phyloP scores from a whole-genome alignment of 495 filamentous ascomycete genomes.

The Lophiostoma macrostomum region DNA sequence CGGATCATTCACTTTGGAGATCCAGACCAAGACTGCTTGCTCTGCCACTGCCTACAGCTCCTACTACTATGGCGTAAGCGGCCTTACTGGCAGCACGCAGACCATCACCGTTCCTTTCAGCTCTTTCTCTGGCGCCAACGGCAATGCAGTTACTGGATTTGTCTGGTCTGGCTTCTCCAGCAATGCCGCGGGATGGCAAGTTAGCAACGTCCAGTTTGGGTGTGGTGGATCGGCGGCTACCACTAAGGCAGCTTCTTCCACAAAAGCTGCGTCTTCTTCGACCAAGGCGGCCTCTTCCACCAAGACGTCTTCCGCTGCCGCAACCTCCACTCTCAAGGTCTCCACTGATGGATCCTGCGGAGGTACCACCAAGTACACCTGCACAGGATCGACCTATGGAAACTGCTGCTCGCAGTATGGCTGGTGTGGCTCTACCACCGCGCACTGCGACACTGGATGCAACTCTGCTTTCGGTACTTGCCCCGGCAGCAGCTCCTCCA shows the following conservation, averaged over 20 bases:
- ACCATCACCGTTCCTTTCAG: slow-evolving; percentile 53
- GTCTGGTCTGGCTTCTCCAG: slow-evolving; percentile 52
- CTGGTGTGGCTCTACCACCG: not conserved
- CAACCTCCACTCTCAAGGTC: not conserved
- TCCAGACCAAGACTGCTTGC: slow-evolving; percentile 53
- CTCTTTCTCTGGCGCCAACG: slow-evolving; percentile 51
- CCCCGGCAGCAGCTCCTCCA: not conserved
- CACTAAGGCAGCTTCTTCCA: not conserved
- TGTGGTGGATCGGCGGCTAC: slow-evolving; percentile 39
- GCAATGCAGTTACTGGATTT: slow-evolving; percentile 50
- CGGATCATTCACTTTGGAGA: slow-evolving; percentile 50
- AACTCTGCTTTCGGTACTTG: not conserved
- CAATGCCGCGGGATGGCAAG: slow-evolving; percentile 46
- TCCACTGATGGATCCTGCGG: not conserved
- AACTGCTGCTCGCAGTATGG: slow-evolving; percentile 1
- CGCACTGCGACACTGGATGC: not conserved
- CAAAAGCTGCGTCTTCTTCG: slow-evolving; percentile 12
- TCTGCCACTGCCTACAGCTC: slow-evolving; percentile 46
- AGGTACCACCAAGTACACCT: slow-evolving; percentile 3
- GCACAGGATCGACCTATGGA: slow-evolving; percentile 9
- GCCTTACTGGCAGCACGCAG: slow-evolving; percentile 52
- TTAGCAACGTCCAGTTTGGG: slow-evolving; percentile 52
- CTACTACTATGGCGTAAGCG: slow-evolving; percentile 45
- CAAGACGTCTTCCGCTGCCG: not conserved
- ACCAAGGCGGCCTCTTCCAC: slow-evolving; percentile 1